phyloP scores from a whole-genome alignment of 768 basidiomycete species.

The Mycena leptocephala region DNA sequence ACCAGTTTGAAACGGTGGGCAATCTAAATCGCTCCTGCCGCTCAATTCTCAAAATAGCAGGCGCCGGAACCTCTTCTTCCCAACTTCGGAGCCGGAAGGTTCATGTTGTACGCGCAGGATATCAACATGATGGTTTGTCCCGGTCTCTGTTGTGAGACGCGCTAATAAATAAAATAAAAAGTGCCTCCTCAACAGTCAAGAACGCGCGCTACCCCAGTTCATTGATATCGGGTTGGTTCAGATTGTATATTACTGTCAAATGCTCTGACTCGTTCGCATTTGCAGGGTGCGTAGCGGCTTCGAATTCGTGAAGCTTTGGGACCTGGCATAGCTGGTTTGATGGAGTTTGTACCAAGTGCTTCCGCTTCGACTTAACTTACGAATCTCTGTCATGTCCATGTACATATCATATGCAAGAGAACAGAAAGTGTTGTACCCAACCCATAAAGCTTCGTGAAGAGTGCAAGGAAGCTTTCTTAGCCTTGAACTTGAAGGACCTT shows the following conservation, averaged over 20 bases:
- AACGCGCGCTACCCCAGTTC: slow-evolving; percentile 60
- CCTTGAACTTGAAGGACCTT: too few relatives aligned
- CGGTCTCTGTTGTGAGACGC: too few relatives aligned
- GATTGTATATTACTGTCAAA: not conserved
- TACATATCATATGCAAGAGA: too few relatives aligned
- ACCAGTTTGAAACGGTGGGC: slow-evolving; percentile 7
- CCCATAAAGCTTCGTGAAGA: too few relatives aligned
- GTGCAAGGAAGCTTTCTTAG: too few relatives aligned
- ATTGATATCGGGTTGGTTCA: slow-evolving; percentile 49
- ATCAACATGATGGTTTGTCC: slow-evolving; percentile 59
- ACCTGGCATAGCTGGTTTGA: slow-evolving; percentile 51
- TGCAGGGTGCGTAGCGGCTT: slow-evolving; percentile 44
- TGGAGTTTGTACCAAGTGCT: slow-evolving; percentile 50
- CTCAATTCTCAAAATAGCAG: slow-evolving; percentile 21
- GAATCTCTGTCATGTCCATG: too few relatives aligned
- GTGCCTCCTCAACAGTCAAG: slow-evolving; percentile 55
- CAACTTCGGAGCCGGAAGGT: slow-evolving; percentile 62
- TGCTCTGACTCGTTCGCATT: not conserved
- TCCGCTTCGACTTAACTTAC: not conserved
- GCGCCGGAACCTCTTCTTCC: slow-evolving; percentile 65
- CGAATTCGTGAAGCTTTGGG: slow-evolving; percentile 57
- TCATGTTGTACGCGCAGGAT: slow-evolving; percentile 61
- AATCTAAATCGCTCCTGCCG: not conserved
- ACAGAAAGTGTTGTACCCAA: too few relatives aligned
- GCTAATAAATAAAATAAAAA: too few relatives aligned